Base-by-base conservation (phyloP, 1,284 basidiomycete genomes). In the Ceratorhiza oryzae-sativae region DNA sequence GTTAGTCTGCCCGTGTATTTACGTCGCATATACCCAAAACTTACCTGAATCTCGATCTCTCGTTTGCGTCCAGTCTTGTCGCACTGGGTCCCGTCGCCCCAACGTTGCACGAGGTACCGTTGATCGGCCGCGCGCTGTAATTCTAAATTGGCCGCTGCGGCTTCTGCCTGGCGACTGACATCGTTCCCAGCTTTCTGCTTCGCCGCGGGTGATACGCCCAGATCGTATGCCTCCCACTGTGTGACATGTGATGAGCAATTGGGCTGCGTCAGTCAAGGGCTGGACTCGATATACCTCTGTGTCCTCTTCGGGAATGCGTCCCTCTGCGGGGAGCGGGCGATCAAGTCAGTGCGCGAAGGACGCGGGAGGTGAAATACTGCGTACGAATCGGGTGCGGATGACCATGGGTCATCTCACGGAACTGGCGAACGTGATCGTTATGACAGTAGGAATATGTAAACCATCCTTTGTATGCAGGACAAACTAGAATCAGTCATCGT, bases 391-490 rank as follows among this genome's bases (percentile, higher is more conserved):
- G 83, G 76, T 88, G 87, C 67, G 87, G 83, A 75, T 88, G 88
- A 67, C 86, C 75, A 75, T 83, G 84, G 68, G 80, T 75, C 72
- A 85, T 83, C 81, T 93, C 92, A 78, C 90, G 90, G 83, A 97
- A 97, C 81, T 97, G 94, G 71, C 93, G 88, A 74, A 95, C 91
- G 81, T 94, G 88, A 73, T 88, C 86, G 81, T 93, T 91, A 81
- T 95, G 94, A 83, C 95, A 97, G 81, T 97, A 97, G 73, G 93
- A 90, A 81, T 97, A 97, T 49, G 95, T 97, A 83, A 97, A 97
- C 95, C 95, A 98, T 46, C 90, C 80, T 72, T 82, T 68, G 68
- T 71, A 48, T 46, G 49, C 32, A 30, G 34, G 15, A 34, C 23
- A 56, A 39, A 45, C 34, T n/a, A n/a, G n/a, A 39, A 67, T 60